Conservation (phyloP, 2,329 filamentous ascomycete species). For the Mycogone perniciosa region DNA sequence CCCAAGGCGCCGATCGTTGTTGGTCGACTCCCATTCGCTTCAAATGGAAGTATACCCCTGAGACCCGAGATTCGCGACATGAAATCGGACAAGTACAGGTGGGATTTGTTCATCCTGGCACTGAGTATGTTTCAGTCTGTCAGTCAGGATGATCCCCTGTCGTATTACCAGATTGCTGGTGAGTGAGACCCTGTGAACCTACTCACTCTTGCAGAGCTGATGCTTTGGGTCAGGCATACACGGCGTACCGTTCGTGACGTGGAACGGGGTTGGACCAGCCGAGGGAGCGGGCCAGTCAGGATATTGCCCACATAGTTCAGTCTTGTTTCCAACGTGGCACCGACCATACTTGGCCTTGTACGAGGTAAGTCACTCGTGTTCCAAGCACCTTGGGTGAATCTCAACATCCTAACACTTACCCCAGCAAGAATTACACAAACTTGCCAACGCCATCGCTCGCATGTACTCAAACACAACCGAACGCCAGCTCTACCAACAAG, state of each 20-base stretch:
- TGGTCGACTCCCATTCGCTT: constrained; percentile 33
- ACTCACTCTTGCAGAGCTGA: neutral
- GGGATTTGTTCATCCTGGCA: constrained; percentile 72
- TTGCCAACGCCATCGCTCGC: constrained; percentile 38
- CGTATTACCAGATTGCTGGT: constrained; percentile 77
- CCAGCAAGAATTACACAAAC: constrained; percentile 32
- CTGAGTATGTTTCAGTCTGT: constrained; percentile 65
- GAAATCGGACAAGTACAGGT: constrained; percentile 55
- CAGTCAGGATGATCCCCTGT: constrained; percentile 56
- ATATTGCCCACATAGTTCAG: constrained; percentile 71
- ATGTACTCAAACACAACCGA: constrained; percentile 42
- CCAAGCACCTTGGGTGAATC: no score
- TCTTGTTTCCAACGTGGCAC: constrained; percentile 78
- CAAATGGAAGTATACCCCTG: constrained; percentile 35
- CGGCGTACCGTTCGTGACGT: constrained; percentile 59
- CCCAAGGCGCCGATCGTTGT: constrained; percentile 34
- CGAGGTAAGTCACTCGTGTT: constrained; percentile 35
- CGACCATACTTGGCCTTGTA: constrained; percentile 65
- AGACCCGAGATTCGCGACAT: constrained; percentile 65
- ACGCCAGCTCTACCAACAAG: constrained; percentile 43
- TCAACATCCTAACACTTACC: constrained; percentile 1
- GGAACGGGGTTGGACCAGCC: constrained; percentile 45
- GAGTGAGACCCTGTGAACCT: constrained; percentile 20
- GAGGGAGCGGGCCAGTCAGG: constrained; percentile 52
- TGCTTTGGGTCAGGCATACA: constrained; percentile 58